A percentile compares a stretch with the other conserved stretches of the same genome.
Evolutionary conservation across 805 yeast species (phyloP).

Genomic region (Saccharomyces kudriavzevii): DNA sequence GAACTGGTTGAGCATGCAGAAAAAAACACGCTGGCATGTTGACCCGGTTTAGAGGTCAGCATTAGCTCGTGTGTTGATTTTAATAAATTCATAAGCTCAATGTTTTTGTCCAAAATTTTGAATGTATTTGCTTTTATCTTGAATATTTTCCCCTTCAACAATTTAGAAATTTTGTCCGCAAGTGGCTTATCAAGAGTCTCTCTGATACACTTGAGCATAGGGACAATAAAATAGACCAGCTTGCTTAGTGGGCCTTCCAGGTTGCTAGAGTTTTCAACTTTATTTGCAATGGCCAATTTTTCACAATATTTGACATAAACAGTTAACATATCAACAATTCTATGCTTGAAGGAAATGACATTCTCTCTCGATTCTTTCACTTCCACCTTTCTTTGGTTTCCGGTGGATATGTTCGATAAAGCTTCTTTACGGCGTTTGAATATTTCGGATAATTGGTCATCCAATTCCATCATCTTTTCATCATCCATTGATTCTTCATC

Average conservation of each 20-base stretch:
- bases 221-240: conserved; percentile 41
- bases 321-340: conserved; percentile 72
- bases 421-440: conserved; percentile 77
- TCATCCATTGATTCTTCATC: conserved; percentile 87
- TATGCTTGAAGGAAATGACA: conserved; percentile 67
- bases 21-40: conserved; percentile 32
- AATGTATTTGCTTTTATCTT: conserved; percentile 35
- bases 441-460: conserved; percentile 71
- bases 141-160: conserved; percentile 53
- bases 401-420: conserved; percentile 44
- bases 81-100: conserved; percentile 21
- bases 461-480: conserved; percentile 93
- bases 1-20: conserved; percentile 52
- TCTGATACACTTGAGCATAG: conserved; percentile 52
- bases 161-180: conserved; percentile 67
- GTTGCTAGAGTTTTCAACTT: conserved; percentile 6
- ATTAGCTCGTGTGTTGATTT: conserved; percentile 38
- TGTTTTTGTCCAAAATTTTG: conserved; percentile 12
- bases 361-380: conserved; percentile 73
- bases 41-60: conserved; percentile 30
- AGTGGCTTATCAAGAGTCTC: conserved; percentile 61
- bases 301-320: conserved; percentile 44
- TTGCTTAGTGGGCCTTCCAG: conserved; percentile 9
- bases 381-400: conserved; percentile 62
- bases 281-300: conserved; percentile 9